A percentile compares a stretch with the other conserved stretches of the same genome.
Conservation (phyloP, 345 rosid species). For the Rhodamnia rubescens region DNA sequence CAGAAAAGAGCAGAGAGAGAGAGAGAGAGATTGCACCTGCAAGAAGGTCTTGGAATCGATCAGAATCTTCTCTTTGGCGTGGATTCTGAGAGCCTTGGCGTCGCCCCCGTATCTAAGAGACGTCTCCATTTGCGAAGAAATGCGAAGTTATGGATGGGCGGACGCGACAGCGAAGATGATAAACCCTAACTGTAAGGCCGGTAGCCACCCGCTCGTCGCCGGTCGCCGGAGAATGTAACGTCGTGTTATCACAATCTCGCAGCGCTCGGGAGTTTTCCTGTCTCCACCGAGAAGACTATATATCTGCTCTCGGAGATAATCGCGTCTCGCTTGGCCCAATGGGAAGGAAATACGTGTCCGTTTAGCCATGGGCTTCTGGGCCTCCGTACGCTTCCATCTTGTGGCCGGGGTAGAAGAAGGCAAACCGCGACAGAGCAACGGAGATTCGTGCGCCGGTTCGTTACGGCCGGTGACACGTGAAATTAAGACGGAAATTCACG, state of each 20-base stretch:
- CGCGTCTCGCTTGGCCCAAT: not conserved
- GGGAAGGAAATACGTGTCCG: not conserved
- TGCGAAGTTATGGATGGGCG: not conserved
- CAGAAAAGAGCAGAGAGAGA: not conserved
- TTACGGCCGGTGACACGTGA: not conserved
- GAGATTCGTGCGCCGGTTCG: not conserved
- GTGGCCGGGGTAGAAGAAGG: not conserved
- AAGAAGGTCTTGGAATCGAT: slow-evolving; percentile 53
- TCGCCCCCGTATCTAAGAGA: slow-evolving; percentile 58
- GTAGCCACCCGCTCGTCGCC: not conserved
- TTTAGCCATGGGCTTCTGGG: not conserved
- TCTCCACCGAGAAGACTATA: not conserved
- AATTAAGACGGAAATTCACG: not conserved
- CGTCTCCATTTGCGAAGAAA: slow-evolving; percentile 49
- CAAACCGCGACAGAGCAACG: not conserved
- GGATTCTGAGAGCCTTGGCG: slow-evolving; percentile 56
- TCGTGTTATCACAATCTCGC: not conserved
- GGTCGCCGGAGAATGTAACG: not conserved
- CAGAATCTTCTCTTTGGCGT: slow-evolving; percentile 71
- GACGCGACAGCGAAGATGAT: not conserved
- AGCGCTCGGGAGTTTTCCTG: not conserved
- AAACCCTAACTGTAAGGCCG: not conserved
- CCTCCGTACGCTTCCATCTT: not conserved
- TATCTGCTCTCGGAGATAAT: not conserved
- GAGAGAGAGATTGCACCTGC: slow-evolving; percentile 34